Conservation (phyloP, 495 filamentous ascomycete species). For the Hypoxylon fuscum region DNA sequence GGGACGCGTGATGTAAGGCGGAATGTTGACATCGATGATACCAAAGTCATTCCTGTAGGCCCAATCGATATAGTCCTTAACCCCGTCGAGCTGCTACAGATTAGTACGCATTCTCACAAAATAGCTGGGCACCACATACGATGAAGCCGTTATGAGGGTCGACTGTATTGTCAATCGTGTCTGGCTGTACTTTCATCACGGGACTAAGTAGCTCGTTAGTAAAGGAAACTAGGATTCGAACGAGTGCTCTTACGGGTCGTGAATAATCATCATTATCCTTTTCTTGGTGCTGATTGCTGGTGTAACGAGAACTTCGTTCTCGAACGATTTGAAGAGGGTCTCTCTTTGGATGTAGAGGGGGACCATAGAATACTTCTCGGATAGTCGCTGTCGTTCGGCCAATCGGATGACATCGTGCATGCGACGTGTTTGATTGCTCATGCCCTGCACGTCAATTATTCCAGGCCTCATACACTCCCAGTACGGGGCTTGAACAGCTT, state of each 20-base stretch:
- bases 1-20: constrained; percentile 68
- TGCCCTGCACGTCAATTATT: constrained; percentile 54
- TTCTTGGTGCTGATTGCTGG: constrained; percentile 47
- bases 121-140: constrained; percentile 61
- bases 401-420: constrained; percentile 77
- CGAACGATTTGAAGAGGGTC: constrained; percentile 76
- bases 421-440: constrained; percentile 45
- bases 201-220: constrained; percentile 61
- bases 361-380: constrained; percentile 76
- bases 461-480: constrained; percentile 69
- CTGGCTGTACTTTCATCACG: constrained; percentile 71
- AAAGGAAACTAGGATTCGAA: constrained; percentile 5
- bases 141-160: constrained; percentile 86
- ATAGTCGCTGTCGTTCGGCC: constrained; percentile 72
- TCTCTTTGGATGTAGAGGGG: constrained; percentile 77
- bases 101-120: constrained; percentile 8
- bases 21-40: constrained; percentile 90
- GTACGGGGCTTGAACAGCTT: constrained; percentile 62
- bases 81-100: constrained; percentile 71
- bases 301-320: constrained; percentile 90
- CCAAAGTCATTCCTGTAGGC: constrained; percentile 74
- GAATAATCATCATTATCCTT: constrained; percentile 78
- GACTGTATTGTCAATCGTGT: constrained; percentile 72
- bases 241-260: constrained; percentile 72
- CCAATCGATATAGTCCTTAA: constrained; percentile 84